Conservation (phyloP, 2,329 filamentous ascomycete genomes). For the Pseudogymnoascus sp. region DNA sequence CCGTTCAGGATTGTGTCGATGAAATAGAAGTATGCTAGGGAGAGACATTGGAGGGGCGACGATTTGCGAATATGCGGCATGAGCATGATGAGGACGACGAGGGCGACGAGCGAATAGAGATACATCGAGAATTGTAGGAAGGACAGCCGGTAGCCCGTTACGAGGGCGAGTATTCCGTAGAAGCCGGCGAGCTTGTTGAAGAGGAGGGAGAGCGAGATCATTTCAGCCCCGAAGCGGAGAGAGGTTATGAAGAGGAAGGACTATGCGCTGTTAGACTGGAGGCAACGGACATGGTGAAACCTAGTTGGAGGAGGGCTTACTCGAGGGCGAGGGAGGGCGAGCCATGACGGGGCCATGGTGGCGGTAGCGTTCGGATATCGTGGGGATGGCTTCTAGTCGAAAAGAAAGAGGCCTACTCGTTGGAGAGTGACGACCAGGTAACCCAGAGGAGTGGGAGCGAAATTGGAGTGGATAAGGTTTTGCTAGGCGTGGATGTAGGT, state of each 20-base stretch:
- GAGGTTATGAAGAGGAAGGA: constrained; percentile 79
- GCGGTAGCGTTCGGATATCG: constrained; percentile 2
- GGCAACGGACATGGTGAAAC: not conserved
- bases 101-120: constrained; percentile 70
- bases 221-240: constrained; percentile 75
- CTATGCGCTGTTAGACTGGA: constrained; percentile 36
- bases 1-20: constrained; percentile 76
- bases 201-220: constrained; percentile 73
- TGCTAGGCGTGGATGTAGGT: constrained; percentile 3
- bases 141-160: constrained; percentile 79
- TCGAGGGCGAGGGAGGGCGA: not conserved
- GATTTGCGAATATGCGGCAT: constrained; percentile 73
- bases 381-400: not conserved
- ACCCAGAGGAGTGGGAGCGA: not conserved
- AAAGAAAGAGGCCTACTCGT: not conserved
- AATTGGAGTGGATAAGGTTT: not conserved
- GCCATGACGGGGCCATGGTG: constrained; percentile 6
- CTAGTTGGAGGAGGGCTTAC: not conserved
- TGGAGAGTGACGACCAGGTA: not conserved
- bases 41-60: constrained; percentile 69
- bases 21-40: constrained; percentile 77
- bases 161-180: constrained; percentile 79
- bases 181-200: constrained; percentile 90
- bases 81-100: constrained; percentile 60
- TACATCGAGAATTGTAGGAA: constrained; percentile 83